Evolutionary conservation across 2,329 filamentous ascomycete genomes (phyloP), one percentile per base, ranked within the genome.

Genomic region (Fusarium aywerte): DNA sequence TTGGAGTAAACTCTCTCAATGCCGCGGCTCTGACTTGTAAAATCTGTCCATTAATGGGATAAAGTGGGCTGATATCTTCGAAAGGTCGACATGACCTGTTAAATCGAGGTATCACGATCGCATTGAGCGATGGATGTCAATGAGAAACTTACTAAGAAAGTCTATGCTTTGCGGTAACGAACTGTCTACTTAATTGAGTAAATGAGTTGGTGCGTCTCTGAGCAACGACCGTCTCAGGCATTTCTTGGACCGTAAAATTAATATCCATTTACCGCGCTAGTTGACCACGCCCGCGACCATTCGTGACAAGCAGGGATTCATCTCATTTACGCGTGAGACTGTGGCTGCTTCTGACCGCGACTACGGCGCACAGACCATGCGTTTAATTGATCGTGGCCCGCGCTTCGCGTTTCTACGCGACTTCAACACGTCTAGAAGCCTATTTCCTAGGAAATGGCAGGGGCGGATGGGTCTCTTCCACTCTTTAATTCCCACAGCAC

Each of bases 351-450:
- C 40, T 53, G 31, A 62, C 64, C 67, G 66, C 47, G 65, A 42
- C 13, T n/a, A 4, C 2, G 0, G 23, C 27, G 72, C 75, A 76
- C 75, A 54, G 70, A 38, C 71, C 73, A 70, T 12, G 10, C 18
- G 35, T 45, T 76, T 75, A 75, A 78, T 76, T 66, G 73, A 63
- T 67, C 45, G 32, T 48, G 60, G 59, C 63, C 65, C 74, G 71
- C 70, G 71, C 20, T n/a, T 67, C 77, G 76, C 74, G 76, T 74
- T 65, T 51, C 23, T 60, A 74, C 77, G 76, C 77, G 77, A 71
- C 48, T 35, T 48, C 39, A 64, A 69, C 71, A 73, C 71, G 69
- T 51, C 51, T 16, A 25, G n/a, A 52, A 36, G 61, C 53, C 32
- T 21, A 43, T 66, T 44, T 63, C 58, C 57, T 66, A 65, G 69